phyloP scores from a whole-genome alignment of 805 yeast genomes.

The Yamadazyma insecticola region DNA sequence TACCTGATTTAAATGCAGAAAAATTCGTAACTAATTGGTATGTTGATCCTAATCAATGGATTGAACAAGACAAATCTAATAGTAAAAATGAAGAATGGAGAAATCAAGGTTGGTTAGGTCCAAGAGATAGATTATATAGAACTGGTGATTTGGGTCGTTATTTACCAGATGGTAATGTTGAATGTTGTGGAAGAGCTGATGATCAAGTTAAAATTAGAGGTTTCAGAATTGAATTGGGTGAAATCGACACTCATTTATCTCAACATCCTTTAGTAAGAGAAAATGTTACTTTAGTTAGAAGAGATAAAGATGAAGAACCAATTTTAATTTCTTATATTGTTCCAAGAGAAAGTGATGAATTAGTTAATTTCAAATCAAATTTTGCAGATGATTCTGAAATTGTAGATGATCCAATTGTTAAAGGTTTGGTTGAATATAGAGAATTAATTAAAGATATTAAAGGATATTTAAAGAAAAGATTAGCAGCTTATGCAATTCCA shows the following conservation, averaged over 20 bases:
- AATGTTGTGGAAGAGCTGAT: constrained; percentile 98
- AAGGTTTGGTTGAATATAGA: constrained; percentile 72
- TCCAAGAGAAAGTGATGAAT: constrained; percentile 52
- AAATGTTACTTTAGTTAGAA: constrained; percentile 85
- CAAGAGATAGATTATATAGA: constrained; percentile 92
- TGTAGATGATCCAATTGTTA: constrained; percentile 62
- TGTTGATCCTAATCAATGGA: constrained; percentile 63
- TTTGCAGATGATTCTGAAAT: constrained; percentile 29
- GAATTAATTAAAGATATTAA: constrained; percentile 77
- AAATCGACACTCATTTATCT: constrained; percentile 94
- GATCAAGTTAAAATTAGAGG: constrained; percentile 99
- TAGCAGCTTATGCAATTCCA: constrained; percentile 93
- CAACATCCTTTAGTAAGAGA: constrained; percentile 92
- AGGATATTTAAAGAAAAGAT: constrained; percentile 70
- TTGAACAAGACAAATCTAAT: constrained; percentile 44
- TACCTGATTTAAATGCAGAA: constrained; percentile 82
- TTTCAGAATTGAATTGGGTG: constrained; percentile 96
- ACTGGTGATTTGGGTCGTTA: constrained; percentile 98
- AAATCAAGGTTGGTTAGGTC: constrained; percentile 76
- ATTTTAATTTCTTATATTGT: constrained; percentile 88
- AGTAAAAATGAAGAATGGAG: constrained; percentile 59
- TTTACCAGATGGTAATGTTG: constrained; percentile 95
- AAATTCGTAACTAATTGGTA: constrained; percentile 94
- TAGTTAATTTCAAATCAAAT: constrained; percentile 46
- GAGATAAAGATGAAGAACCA: constrained; percentile 91